These are phyloP conservation scores for Paraleonurus japonicus DNA, from an alignment of 257 asterid species.

Conservation along the genomic window DNA sequence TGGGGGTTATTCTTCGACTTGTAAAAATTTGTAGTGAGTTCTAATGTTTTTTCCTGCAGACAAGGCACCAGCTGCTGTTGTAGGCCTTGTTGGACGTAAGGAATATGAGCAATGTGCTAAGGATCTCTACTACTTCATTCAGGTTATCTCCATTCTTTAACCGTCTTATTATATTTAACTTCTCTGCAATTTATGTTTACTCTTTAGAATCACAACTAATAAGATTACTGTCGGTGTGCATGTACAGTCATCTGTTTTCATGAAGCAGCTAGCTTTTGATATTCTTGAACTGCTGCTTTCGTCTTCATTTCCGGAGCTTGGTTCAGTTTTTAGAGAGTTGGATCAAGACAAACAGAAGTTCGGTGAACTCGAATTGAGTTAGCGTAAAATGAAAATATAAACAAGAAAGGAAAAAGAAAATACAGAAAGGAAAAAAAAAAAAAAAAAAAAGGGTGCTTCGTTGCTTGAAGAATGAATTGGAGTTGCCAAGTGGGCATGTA, in stretches of 20 bases:
- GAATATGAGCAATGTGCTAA: slow-evolving; percentile 88
- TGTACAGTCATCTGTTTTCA: slow-evolving; percentile 70
- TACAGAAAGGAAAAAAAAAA: background rate
- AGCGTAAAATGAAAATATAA: background rate
- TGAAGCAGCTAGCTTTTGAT: slow-evolving; percentile 82
- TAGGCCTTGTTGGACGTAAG: slow-evolving; percentile 83
- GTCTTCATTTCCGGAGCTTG: slow-evolving; percentile 91
- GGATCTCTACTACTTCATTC: slow-evolving; percentile 92
- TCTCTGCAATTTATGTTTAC: background rate
- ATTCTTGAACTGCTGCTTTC: slow-evolving; percentile 72
- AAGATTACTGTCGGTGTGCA: background rate
- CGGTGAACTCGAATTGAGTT: slow-evolving; percentile 47
- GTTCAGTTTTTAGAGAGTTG: slow-evolving; percentile 55
- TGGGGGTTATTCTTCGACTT: too few relatives aligned
- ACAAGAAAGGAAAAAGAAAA: background rate
- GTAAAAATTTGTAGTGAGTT: background rate
- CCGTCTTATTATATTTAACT: background rate
- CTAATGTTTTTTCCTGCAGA: slow-evolving; percentile 45
- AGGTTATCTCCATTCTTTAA: slow-evolving; percentile 51
- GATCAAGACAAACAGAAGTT: slow-evolving; percentile 65
- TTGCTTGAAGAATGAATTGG: slow-evolving; percentile 6
- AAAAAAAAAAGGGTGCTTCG: slow-evolving; percentile 8
- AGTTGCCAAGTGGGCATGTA: slow-evolving; percentile 31
- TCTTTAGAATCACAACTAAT: slow-evolving; percentile 21
- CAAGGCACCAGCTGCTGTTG: slow-evolving; percentile 88